Percentiles rank a stretch among this genome's conserved stretches.
phyloP scores from a whole-genome alignment of 176 grass and related monocot species.

The Thinopyrum elongatum region DNA sequence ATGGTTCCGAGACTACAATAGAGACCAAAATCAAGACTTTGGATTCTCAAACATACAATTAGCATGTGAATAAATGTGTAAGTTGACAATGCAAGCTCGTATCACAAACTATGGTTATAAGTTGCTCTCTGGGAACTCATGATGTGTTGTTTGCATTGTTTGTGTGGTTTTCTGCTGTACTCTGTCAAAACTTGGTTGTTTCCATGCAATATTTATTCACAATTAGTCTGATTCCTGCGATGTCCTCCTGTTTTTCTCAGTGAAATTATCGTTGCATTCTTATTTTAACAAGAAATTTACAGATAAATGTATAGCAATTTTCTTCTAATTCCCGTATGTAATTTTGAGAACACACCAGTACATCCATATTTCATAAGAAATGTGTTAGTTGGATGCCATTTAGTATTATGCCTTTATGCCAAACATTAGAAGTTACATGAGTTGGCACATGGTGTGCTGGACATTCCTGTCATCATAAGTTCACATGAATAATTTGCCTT shows the following conservation, averaged over 20 bases:
- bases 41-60: too few species aligned
- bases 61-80: too few species aligned
- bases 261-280: background rate
- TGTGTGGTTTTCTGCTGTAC: too few species aligned
- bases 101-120: too few species aligned
- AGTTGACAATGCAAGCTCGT: too few species aligned
- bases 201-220: slow-evolving; percentile 14
- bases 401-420: background rate
- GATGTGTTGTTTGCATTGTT: too few species aligned
- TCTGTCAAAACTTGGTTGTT: background rate
- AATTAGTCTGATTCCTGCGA: background rate
- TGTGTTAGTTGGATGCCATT: background rate
- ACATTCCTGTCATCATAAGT: slow-evolving; percentile 33
- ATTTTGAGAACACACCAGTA: background rate
- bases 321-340: background rate
- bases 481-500: slow-evolving; percentile 16
- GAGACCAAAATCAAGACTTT: too few species aligned
- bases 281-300: background rate
- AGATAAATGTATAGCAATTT: background rate
- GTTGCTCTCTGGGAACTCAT: too few species aligned
- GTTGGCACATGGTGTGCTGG: background rate
- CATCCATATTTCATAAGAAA: slow-evolving; percentile 1
- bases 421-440: background rate
- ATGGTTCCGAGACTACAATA: too few species aligned
- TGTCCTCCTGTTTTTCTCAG: background rate